Evolutionary conservation across 495 filamentous ascomycete genomes (phyloP).

Genomic region (Viridothelium virens): DNA sequence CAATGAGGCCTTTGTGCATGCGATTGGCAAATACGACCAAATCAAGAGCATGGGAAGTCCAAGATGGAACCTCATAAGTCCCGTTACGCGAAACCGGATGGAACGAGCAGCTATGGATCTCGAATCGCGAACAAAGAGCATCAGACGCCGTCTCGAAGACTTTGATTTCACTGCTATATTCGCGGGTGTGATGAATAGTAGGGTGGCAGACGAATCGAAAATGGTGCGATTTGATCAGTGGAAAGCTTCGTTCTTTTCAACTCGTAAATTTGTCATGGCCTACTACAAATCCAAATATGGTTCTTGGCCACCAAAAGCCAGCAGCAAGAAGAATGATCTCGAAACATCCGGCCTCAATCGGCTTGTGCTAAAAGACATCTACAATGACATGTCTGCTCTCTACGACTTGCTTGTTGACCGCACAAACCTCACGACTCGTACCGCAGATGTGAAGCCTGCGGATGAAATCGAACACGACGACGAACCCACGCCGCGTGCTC

Average conservation of each 20-base stretch:
- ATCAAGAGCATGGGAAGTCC: constrained; percentile 59
- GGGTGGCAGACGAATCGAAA: constrained; percentile 62
- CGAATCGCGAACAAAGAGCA: constrained; percentile 54
- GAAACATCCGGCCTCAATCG: constrained; percentile 80
- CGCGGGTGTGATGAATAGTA: constrained; percentile 77
- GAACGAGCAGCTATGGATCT: constrained; percentile 78
- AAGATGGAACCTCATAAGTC: constrained; percentile 59
- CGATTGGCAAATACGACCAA: constrained; percentile 78
- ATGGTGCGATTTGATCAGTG: constrained; percentile 75
- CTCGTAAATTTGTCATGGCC: constrained; percentile 64
- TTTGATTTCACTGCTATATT: constrained; percentile 92
- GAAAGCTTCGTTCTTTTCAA: constrained; percentile 62
- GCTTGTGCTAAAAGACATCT: constrained; percentile 69
- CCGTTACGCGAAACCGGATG: constrained; percentile 65
- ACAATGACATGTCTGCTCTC: constrained; percentile 74
- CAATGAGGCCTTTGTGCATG: constrained; percentile 85
- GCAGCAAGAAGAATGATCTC: constrained; percentile 81
- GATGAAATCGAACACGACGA: constrained; percentile 47
- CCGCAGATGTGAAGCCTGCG: constrained; percentile 35
- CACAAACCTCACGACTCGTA: constrained; percentile 48
- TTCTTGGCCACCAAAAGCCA: constrained; percentile 87
- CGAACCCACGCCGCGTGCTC: constrained; percentile 43
- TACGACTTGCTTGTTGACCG: constrained; percentile 88
- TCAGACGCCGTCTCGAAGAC: constrained; percentile 60
- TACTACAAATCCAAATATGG: constrained; percentile 82